phyloP scores from a whole-genome alignment of 2,329 filamentous ascomycete genomes.

The Xylaria sp. region DNA sequence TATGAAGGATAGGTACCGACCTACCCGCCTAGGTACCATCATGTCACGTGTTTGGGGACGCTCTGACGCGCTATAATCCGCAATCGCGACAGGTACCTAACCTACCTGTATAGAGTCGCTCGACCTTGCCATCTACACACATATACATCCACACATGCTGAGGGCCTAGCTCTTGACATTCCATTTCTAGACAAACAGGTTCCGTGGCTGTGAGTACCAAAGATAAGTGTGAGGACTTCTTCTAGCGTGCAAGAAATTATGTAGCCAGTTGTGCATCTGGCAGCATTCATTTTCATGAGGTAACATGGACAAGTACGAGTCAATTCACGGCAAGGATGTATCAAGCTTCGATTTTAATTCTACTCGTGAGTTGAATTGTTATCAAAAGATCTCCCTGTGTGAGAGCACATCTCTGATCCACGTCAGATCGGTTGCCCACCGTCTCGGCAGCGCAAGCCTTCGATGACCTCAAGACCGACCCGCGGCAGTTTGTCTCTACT shows the following conservation, averaged over 20 bases:
- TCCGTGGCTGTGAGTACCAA: not conserved
- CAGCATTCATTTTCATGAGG: constrained; percentile 14
- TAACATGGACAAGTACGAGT: constrained; percentile 66
- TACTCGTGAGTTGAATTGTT: constrained; percentile 58
- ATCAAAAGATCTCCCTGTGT: constrained; percentile 31
- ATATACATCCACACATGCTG: not conserved
- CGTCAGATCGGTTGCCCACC: constrained; percentile 77
- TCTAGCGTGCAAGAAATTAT: constrained; percentile 24
- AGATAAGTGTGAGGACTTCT: not conserved
- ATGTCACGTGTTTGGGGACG: constrained; percentile 23
- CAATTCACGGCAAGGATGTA: constrained; percentile 68
- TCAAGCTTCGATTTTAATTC: constrained; percentile 68
- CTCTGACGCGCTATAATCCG: constrained; percentile 14
- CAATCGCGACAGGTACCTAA: not conserved
- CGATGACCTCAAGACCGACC: constrained; percentile 65
- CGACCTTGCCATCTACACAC: not conserved
- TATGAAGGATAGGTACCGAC: not conserved
- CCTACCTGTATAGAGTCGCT: constrained; percentile 6
- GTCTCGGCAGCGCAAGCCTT: constrained; percentile 80
- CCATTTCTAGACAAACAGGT: not conserved
- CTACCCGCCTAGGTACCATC: not conserved
- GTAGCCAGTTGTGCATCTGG: constrained; percentile 18
- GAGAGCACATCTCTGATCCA: constrained; percentile 32
- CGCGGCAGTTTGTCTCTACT: constrained; percentile 65
- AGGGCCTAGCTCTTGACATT: not conserved